Evolutionary conservation across 768 basidiomycete species (phyloP).

Genomic region (Macrolepiota albuminosa): DNA sequence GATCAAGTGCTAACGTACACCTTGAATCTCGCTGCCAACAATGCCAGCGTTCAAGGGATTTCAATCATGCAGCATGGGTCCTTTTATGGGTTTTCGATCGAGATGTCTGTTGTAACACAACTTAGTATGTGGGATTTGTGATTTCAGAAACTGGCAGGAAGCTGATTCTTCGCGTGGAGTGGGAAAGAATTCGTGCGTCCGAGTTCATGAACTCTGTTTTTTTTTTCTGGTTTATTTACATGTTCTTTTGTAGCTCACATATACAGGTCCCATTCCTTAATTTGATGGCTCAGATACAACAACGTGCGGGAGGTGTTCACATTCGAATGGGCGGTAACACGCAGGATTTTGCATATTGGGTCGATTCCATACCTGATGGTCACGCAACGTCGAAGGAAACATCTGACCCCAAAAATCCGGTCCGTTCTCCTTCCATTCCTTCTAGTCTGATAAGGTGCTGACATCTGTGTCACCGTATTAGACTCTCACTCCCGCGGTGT

Average conservation of each 20-base stretch:
- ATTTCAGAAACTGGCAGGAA: background rate
- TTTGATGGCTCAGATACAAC: slow-evolving; percentile 53
- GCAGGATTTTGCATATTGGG: slow-evolving; percentile 48
- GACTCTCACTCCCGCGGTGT: slow-evolving; percentile 64
- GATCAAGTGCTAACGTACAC: slow-evolving; percentile 39
- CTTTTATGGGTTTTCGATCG: slow-evolving; percentile 73
- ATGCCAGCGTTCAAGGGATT: slow-evolving; percentile 25
- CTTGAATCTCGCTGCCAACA: slow-evolving; percentile 35
- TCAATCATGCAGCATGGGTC: slow-evolving; percentile 43
- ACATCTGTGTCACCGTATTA: slow-evolving; percentile 3
- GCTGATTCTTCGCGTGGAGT: background rate
- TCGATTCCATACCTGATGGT: slow-evolving; percentile 35
- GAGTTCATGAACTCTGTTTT: background rate
- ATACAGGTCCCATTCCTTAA: slow-evolving; percentile 53
- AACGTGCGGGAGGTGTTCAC: slow-evolving; percentile 50
- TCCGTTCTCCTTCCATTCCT: slow-evolving; percentile 11
- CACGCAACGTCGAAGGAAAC: slow-evolving; percentile 39
- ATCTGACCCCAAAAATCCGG: slow-evolving; percentile 24
- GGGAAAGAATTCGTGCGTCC: background rate
- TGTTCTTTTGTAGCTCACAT: background rate
- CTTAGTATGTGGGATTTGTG: slow-evolving; percentile 35
- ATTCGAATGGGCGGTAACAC: slow-evolving; percentile 67
- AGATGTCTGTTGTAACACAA: slow-evolving; percentile 67
- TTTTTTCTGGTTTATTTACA: too few species aligned
- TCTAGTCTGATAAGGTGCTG: background rate